These are phyloP conservation scores for Pharus latifolius DNA, from an alignment of 176 grass and related monocot species.

Conservation along the genomic window DNA sequence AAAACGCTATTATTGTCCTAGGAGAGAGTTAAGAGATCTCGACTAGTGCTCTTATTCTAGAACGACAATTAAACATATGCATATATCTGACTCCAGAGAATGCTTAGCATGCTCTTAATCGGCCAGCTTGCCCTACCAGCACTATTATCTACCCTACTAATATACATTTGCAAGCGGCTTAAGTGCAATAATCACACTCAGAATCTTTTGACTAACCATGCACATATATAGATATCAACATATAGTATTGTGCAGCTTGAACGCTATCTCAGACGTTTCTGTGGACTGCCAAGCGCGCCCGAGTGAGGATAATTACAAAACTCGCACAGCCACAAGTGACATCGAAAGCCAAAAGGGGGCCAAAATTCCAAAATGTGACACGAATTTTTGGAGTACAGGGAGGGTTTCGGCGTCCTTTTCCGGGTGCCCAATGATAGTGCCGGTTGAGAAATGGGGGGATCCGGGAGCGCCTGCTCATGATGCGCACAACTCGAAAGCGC, in stretches of 20 bases:
- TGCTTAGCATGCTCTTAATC: slow-evolving; percentile 7
- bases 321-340: neutral
- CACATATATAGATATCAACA: neutral
- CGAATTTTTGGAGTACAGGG: slow-evolving; percentile 4
- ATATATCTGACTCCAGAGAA: neutral
- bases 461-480: neutral
- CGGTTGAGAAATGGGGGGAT: neutral
- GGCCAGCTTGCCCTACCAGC: slow-evolving; percentile 24
- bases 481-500: slow-evolving; percentile 8
- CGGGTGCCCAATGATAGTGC: slow-evolving; percentile 6
- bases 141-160: neutral
- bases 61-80: neutral
- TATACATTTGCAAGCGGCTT: neutral
- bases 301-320: neutral
- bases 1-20: too few species aligned
- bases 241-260: slow-evolving; percentile 13
- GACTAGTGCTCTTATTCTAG: too few species aligned
- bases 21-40: too few species aligned
- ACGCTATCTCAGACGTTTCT: slow-evolving; percentile 32
- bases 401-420: slow-evolving; percentile 4
- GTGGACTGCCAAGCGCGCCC: neutral
- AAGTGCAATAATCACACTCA: neutral
- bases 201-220: slow-evolving; percentile 27
- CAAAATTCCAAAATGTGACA: too few species aligned
- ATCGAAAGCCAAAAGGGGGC: too few species aligned